Base-by-base conservation (phyloP, 2,329 filamentous ascomycete species). In the Penicillium sp. region DNA sequence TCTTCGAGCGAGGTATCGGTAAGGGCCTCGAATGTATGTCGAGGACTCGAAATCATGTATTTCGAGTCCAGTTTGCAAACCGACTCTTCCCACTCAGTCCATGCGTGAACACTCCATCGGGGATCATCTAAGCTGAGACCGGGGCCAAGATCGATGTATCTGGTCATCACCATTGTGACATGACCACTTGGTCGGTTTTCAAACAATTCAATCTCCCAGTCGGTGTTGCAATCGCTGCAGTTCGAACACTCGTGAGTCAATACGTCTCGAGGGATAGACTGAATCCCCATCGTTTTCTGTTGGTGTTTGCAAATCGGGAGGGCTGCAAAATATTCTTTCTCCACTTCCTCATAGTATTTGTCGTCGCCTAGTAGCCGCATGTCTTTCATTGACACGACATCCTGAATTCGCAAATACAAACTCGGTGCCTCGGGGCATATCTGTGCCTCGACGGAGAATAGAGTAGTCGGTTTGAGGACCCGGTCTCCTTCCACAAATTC, bases 401-500 rank as follows among this genome's bases (percentile, higher is more conserved):
- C 12, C 32, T 45, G 32, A 9, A 45, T 9, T 19, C 43, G 32
- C 22, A 45, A 7, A 17, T 28, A 10, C 7, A 45, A 2, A 13
- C 22, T 12, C 32, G 22, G 32, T 19, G 43, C 22, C 3, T 28
- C 12, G 2, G 43, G 31, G 24, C 22, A 37, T 22, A 45, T 45
- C 32, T 28, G 6, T 12, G 32, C 32, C 10, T 35, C 22, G 6
- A 28, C 6, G 1, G 43, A 35, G 5, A 21, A 24, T 19, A 45
- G 12, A 10, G 24, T 15, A 6, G 22, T 28, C 13, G 31, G 15
- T 8, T 2, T 19, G 6, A 5, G 0, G 21, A 17, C 12, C 12
- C n/a, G 13, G 12, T 19, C 4, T 7, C 3, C 22, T 5, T 2
- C 22, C 4, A 1, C 2, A 2, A 12, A 1, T 2, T 19, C n/a